Base-by-base conservation (phyloP, 2,329 filamentous ascomycete genomes). In the Fusarium caatingaense region DNA sequence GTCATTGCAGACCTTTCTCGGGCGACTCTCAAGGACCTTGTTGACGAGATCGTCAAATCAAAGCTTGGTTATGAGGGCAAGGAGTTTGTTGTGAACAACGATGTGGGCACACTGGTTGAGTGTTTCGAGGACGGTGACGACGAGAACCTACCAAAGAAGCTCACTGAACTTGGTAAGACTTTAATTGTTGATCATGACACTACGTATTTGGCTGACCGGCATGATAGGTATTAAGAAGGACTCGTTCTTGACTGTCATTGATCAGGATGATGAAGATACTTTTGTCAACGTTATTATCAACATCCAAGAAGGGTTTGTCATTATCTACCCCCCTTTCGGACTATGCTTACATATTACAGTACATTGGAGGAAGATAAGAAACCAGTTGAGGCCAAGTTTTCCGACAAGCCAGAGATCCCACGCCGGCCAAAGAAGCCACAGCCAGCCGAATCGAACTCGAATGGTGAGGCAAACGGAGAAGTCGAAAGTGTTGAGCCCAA, bases 201-300 rank as follows among this genome's bases (percentile, higher is more conserved):
- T 47, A 46, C 49, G 28, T 23, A 45, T 27, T 53, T 34, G 11
- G 47, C 73, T 76, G 45, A 76, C 55, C 49, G 25, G 45, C 27
- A 27, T 40, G 67, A 66, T 66, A 90, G 88, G 91, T 13, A 88
- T 98, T 73, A 87, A 87, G 61, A 83, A 87, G 25, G 92, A 92
- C 69, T 90, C 87, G 55, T 95, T 97, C 78, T 80, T 98, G 68
- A 97, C 93, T 0, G 83, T 98, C 55, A 90, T 92, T n/a, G 96
- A 97, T 60, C 92, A 93, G 48, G 92, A 94, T 56, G 91, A 93
- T 44, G 86, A 91, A 1, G 85, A 88, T 49, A 86, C 92, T 0
- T 90, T 92, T 64, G 91, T 97, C 58, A 95, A 98, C 69, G 85
- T 98, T 4, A 86, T 95, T 54, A 83, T 98, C 16, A 87, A 88